Evolutionary conservation across 306 rosid species (phyloP).

Genomic region (Cajanus cajan): DNA sequence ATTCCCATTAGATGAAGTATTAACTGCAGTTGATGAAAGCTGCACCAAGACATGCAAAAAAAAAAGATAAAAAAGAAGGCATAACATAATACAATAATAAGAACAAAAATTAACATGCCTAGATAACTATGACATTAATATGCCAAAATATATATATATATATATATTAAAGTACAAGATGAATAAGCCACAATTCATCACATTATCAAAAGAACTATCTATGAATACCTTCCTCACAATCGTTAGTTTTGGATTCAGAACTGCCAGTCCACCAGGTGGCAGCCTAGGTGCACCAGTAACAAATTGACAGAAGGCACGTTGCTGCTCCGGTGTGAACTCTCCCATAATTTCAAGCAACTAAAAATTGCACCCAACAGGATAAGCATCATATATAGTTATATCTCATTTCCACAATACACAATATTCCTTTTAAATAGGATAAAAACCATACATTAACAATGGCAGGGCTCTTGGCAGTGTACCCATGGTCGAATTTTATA

Average conservation of each 20-base stretch:
- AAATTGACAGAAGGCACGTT: slow-evolving; percentile 90
- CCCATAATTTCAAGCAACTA: slow-evolving; percentile 96
- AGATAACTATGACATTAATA: neutral
- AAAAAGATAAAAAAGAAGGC: neutral
- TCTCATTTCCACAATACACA: neutral
- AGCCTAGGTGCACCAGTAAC: slow-evolving; percentile 98
- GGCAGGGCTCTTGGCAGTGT: slow-evolving; percentile 89
- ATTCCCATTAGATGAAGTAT: slow-evolving; percentile 55
- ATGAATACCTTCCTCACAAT: slow-evolving; percentile 81
- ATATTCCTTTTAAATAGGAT: neutral
- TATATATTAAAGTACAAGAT: neutral
- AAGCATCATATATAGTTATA: slow-evolving; percentile 18
- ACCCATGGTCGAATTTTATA: slow-evolving; percentile 92
- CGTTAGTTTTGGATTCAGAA: slow-evolving; percentile 80
- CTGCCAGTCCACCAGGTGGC: slow-evolving; percentile 92
- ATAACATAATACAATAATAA: neutral
- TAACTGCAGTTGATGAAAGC: slow-evolving; percentile 63
- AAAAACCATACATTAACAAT: slow-evolving; percentile 59
- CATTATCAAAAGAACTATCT: neutral
- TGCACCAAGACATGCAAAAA: slow-evolving; percentile 36
- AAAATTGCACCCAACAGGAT: slow-evolving; percentile 29
- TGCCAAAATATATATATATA: neutral
- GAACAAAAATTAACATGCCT: neutral
- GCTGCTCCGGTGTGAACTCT: slow-evolving; percentile 86
- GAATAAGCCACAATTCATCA: neutral